A percentile compares a stretch with the other conserved stretches of the same genome.
These are phyloP conservation scores for Plasmodium vivax DNA, from an alignment of 169 alveolate genomes.

Conservation along the genomic window DNA sequence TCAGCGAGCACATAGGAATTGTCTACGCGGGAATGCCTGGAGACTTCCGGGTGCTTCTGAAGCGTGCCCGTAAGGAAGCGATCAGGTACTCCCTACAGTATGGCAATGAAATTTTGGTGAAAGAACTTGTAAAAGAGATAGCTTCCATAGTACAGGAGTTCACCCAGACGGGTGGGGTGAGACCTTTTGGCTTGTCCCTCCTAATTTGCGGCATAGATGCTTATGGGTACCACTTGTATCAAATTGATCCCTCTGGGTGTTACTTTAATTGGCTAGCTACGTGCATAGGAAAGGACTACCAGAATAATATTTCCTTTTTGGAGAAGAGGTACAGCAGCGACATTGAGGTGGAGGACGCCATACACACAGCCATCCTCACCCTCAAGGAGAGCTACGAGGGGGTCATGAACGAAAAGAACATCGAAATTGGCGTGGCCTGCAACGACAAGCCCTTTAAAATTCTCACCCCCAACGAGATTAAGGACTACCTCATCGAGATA, in stretches of 20 bases:
- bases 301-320: constrained; percentile 95
- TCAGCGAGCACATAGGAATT: constrained; percentile 93
- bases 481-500: constrained; percentile 94
- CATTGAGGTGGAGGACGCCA: constrained; percentile 96
- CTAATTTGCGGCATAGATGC: constrained; percentile 88
- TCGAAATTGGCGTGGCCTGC: constrained; percentile 97
- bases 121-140: constrained; percentile 94
- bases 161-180: constrained; percentile 99
- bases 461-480: constrained; percentile 90
- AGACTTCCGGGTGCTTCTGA: constrained; percentile 95
- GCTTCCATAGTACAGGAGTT: constrained; percentile 98
- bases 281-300: constrained; percentile 97
- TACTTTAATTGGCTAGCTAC: constrained; percentile 99
- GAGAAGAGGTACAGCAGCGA: constrained; percentile 97
- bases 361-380: constrained; percentile 94
- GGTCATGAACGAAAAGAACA: constrained; percentile 95
- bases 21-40: constrained; percentile 99
- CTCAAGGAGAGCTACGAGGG: constrained; percentile 97
- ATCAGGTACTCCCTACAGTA: constrained; percentile 91
- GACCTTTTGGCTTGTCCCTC: constrained; percentile 99
- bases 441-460: constrained; percentile 89
- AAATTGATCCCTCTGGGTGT: constrained; percentile 99
- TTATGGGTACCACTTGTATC: constrained; percentile 93
- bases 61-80: constrained; percentile 91
- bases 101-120: constrained; percentile 95